Percentiles rank a stretch among this genome's conserved stretches.
Evolutionary conservation across 805 yeast species (phyloP).

Genomic region (Schwanniomyces sp.): DNA sequence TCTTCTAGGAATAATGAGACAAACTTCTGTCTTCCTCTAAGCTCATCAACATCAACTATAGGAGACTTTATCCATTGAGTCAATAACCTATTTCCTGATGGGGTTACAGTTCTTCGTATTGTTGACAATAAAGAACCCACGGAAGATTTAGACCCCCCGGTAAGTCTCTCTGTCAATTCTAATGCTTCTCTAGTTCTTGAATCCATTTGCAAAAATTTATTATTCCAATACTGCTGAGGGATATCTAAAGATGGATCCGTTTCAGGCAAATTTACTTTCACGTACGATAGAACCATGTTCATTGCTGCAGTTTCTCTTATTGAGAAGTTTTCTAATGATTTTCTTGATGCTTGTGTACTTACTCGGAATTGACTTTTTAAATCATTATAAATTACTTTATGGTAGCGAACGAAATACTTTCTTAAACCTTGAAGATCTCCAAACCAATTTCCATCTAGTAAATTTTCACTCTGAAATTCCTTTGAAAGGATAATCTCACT

Average conservation of each 20-base stretch:
- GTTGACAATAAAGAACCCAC: constrained; percentile 72
- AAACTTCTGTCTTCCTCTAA: constrained; percentile 48
- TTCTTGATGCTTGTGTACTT: constrained; percentile 36
- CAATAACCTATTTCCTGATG: constrained; percentile 78
- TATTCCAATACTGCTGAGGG: constrained; percentile 59
- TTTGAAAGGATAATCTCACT: constrained; percentile 69
- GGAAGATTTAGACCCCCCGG: constrained; percentile 46
- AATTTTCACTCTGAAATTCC: constrained; percentile 35
- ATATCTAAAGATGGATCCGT: constrained; percentile 59
- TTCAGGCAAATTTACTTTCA: constrained; percentile 72
- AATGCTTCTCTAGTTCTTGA: constrained; percentile 74
- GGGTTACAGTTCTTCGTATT: constrained; percentile 71
- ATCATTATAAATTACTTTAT: constrained; percentile 30
- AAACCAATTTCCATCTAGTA: constrained; percentile 53
- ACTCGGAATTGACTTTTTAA: constrained; percentile 30
- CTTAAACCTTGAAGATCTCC: constrained; percentile 58
- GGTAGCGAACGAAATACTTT: constrained; percentile 60
- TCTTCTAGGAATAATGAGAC: constrained; percentile 31
- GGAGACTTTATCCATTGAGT: constrained; percentile 86
- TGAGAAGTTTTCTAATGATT: constrained; percentile 27
- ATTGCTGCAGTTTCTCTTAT: constrained; percentile 60
- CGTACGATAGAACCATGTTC: constrained; percentile 59
- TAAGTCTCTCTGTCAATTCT: constrained; percentile 61
- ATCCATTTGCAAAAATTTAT: constrained; percentile 71
- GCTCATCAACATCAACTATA: constrained; percentile 54